Percentiles rank a stretch among this genome's conserved stretches.
Conservation (phyloP, 176 grass and related monocot genomes). For the Tuctoria greenei region DNA sequence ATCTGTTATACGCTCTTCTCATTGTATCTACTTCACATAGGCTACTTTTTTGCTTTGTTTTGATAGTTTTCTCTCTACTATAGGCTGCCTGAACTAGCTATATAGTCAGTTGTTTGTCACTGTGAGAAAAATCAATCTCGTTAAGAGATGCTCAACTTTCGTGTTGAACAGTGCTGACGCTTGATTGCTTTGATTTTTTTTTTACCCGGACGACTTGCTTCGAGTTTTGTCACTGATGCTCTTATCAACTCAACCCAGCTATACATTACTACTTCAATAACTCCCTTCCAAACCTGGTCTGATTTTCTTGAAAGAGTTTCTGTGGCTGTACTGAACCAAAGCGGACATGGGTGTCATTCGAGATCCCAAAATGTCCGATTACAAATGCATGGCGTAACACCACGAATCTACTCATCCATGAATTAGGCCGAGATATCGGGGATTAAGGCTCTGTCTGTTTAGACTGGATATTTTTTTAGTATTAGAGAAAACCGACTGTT, state of each 20-base stretch:
- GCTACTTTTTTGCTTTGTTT: not conserved
- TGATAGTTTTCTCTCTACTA: not conserved
- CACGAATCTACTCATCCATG: no score
- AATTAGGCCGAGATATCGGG: no score
- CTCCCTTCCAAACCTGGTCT: not conserved
- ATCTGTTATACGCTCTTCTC: not conserved
- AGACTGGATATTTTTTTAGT: no score
- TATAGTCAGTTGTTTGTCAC: not conserved
- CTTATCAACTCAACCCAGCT: not conserved
- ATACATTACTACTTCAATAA: not conserved
- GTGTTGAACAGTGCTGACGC: not conserved
- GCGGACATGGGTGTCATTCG: no score
- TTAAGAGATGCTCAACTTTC: not conserved
- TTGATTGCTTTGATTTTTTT: no score
- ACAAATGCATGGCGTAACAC: no score
- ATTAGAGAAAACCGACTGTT: no score
- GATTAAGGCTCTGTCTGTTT: no score
- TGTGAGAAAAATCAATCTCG: conserved; percentile 21
- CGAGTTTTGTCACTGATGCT: not conserved
- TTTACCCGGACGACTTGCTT: no score
- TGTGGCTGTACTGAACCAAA: no score
- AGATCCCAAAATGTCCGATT: no score
- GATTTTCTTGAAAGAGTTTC: not conserved
- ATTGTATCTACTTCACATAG: conserved; percentile 39
- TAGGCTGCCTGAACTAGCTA: conserved; percentile 8